Evolutionary conservation across 257 asterid genomes (phyloP).

Genomic region (Cynanchum wilfordii): DNA sequence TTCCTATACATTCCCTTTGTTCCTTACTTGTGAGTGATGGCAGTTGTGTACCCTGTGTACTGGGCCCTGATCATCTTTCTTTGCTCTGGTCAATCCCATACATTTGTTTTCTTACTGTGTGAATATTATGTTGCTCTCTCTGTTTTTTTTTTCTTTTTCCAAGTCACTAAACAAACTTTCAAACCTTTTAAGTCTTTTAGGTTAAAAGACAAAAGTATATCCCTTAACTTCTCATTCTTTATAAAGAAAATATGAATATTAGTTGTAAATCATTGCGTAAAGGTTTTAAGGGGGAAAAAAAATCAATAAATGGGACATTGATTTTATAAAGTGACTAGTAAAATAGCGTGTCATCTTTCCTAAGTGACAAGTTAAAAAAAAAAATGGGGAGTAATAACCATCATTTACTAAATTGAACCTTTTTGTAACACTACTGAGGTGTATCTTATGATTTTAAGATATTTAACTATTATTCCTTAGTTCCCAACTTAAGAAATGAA

Average conservation of each 20-base stretch:
- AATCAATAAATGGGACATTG: too few relatives aligned
- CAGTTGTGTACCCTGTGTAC: not conserved
- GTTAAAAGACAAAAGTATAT: too few relatives aligned
- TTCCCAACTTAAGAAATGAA: not conserved
- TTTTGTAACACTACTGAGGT: not conserved
- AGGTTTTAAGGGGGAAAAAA: too few relatives aligned
- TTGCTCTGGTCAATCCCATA: not conserved
- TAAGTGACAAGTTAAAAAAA: too few relatives aligned
- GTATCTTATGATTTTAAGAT: not conserved
- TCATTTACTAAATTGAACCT: not conserved
- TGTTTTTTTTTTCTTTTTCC: too few relatives aligned
- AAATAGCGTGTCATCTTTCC: too few relatives aligned
- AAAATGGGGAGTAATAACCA: not conserved
- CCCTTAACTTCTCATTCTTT: too few relatives aligned
- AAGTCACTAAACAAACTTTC: too few relatives aligned
- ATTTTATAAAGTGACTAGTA: too few relatives aligned
- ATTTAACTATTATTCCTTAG: not conserved
- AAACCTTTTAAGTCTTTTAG: too few relatives aligned
- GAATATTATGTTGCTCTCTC: not conserved
- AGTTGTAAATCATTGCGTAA: too few relatives aligned
- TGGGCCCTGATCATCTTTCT: not conserved
- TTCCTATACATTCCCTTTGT: constrained; percentile 8
- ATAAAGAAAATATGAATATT: too few relatives aligned
- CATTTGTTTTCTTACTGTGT: not conserved
- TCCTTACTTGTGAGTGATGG: not conserved